phyloP scores from a whole-genome alignment of 306 rosid genomes.

The Vicia faba region DNA sequence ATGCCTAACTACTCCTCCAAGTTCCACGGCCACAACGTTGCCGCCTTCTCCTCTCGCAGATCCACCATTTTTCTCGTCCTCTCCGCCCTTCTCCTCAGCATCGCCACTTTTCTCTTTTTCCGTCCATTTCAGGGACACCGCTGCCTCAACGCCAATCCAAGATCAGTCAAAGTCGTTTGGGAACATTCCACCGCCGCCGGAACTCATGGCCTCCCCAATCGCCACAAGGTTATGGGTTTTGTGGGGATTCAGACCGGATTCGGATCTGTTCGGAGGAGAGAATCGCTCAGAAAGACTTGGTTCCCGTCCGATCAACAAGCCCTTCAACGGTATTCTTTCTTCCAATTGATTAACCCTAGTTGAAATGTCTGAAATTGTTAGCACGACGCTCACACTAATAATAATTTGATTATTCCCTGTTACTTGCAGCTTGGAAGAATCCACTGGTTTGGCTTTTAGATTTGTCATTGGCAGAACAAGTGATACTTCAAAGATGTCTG shows the following conservation, averaged over 20 bases:
- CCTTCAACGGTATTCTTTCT: conserved; percentile 62
- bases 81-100: conserved; percentile 34
- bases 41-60: conserved; percentile 46
- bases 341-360: neutral
- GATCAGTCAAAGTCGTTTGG: conserved; percentile 79
- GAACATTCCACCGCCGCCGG: conserved; percentile 37
- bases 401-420: neutral
- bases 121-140: conserved; percentile 34
- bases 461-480: conserved; percentile 82
- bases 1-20: conserved; percentile 41
- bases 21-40: conserved; percentile 46
- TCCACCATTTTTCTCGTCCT: conserved; percentile 36
- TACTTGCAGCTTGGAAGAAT: conserved; percentile 88
- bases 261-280: conserved; percentile 72
- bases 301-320: conserved; percentile 80
- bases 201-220: conserved; percentile 8
- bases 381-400: too few species aligned
- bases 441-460: conserved; percentile 93
- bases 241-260: conserved; percentile 91
- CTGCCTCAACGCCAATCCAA: conserved; percentile 48
- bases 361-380: neutral
- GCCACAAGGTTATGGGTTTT: conserved; percentile 85
- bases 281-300: conserved; percentile 83
- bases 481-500: conserved; percentile 69
- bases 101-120: conserved; percentile 22